phyloP scores from a whole-genome alignment of 1,284 basidiomycete genomes.

The Afroboletus lepidellus region DNA sequence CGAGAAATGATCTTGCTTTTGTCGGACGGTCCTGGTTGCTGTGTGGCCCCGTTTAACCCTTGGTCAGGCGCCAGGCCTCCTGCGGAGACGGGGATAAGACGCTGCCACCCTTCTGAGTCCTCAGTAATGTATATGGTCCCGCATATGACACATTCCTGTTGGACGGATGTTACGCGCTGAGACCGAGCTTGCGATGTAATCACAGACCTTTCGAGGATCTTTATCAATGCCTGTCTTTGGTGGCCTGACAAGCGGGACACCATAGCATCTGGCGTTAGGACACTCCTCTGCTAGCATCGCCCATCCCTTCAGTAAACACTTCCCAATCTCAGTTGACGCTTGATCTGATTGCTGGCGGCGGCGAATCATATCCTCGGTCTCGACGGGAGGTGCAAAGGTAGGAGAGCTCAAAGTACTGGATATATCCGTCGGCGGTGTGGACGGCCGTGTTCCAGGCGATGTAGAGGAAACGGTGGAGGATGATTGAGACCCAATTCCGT shows the following conservation, averaged over 20 bases:
- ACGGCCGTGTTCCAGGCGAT: conserved; percentile 54
- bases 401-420: conserved; percentile 61
- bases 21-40: conserved; percentile 9
- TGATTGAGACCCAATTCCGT: conserved; percentile 33
- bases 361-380: conserved; percentile 60
- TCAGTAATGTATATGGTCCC: conserved; percentile 58
- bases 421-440: conserved; percentile 73
- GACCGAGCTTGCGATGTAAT: conserved; percentile 5
- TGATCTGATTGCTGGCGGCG: conserved; percentile 77
- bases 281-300: conserved; percentile 84
- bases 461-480: conserved; percentile 48
- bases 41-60: conserved; percentile 1
- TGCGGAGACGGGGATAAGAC: conserved; percentile 39
- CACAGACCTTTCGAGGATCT: conserved; percentile 60
- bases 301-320: conserved; percentile 75
- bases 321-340: conserved; percentile 76
- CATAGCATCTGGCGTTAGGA: conserved; percentile 61
- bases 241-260: conserved; percentile 70
- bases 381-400: conserved; percentile 55
- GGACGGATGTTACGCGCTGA: conserved; percentile 9
- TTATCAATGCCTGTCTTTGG: conserved; percentile 60
- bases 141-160: conserved; percentile 78
- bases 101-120: conserved; percentile 51
- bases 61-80: conserved; percentile 7
- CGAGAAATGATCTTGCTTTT: conserved; percentile 15